phyloP scores from a whole-genome alignment of 805 yeast genomes.

The Wickerhamomyces xylosicus region DNA sequence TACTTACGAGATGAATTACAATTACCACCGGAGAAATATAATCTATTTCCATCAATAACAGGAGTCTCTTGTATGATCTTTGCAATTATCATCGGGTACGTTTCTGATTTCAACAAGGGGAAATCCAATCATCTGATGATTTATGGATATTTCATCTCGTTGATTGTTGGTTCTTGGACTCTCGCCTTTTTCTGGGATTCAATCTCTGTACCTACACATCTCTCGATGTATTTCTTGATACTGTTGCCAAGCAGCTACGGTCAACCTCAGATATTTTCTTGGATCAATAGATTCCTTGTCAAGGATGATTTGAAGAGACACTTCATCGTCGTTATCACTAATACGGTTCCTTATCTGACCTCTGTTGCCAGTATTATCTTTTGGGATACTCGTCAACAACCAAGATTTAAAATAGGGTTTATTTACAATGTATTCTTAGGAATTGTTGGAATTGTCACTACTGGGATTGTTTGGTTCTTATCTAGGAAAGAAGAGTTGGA shows the following conservation, averaged over 20 bases:
- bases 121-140: slow-evolving; percentile 28
- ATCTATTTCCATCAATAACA: slow-evolving; percentile 27
- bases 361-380: slow-evolving; percentile 27
- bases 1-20: slow-evolving; percentile 30
- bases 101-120: slow-evolving; percentile 24
- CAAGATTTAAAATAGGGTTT: slow-evolving; percentile 26
- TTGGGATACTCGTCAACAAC: slow-evolving; percentile 27
- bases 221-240: slow-evolving; percentile 35
- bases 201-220: slow-evolving; percentile 33
- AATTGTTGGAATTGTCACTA: slow-evolving; percentile 2
- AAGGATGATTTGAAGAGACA: slow-evolving; percentile 15
- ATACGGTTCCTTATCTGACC: slow-evolving; percentile 29
- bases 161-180: slow-evolving; percentile 32
- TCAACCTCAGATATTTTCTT: slow-evolving; percentile 42
- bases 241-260: slow-evolving; percentile 42
- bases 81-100: slow-evolving; percentile 24
- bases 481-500: no score
- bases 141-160: slow-evolving; percentile 25
- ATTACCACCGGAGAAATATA: slow-evolving; percentile 23
- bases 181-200: slow-evolving; percentile 30
- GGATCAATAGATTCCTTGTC: slow-evolving; percentile 36
- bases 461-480: slow-evolving; percentile 1
- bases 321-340: slow-evolving; percentile 26
- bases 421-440: slow-evolving; percentile 21
- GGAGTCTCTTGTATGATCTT: slow-evolving; percentile 25